phyloP scores from a whole-genome alignment of 495 filamentous ascomycete species.

The Cercophora newfieldiana region DNA sequence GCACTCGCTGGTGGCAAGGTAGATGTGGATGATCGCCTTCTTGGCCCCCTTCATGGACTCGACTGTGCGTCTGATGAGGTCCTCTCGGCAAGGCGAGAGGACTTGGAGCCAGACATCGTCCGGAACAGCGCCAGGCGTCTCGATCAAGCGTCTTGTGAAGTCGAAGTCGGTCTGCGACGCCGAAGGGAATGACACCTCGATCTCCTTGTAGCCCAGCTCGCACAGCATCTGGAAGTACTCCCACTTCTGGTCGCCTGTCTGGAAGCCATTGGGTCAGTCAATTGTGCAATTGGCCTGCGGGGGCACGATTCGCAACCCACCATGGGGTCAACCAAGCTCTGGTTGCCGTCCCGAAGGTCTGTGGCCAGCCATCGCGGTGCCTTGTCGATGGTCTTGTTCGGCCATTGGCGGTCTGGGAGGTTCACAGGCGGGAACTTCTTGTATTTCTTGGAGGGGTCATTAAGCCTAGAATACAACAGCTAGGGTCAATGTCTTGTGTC shows the following conservation, averaged over 20 bases:
- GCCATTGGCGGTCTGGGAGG: conserved; percentile 90
- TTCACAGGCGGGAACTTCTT: conserved; percentile 70
- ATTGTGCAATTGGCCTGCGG: conserved; percentile 4
- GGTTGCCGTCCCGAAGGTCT: conserved; percentile 85
- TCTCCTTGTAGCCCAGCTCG: conserved; percentile 95
- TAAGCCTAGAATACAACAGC: conserved; percentile 63
- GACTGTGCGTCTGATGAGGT: conserved; percentile 88
- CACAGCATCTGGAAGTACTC: conserved; percentile 92
- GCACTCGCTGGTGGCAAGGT: conserved; percentile 91
- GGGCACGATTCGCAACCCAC: conserved; percentile 45
- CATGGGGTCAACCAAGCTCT: conserved; percentile 87
- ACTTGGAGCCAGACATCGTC: conserved; percentile 97
- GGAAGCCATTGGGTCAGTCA: conserved; percentile 28
- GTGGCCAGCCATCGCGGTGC: conserved; percentile 84
- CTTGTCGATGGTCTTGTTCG: conserved; percentile 73
- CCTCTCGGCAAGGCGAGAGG: conserved; percentile 87
- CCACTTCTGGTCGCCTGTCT: conserved; percentile 95
- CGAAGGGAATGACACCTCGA: conserved; percentile 95
- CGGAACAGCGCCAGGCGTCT: conserved; percentile 82
- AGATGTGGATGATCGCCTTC: conserved; percentile 96
- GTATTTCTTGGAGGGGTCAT: conserved; percentile 93
- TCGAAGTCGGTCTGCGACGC: conserved; percentile 94
- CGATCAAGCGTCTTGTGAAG: conserved; percentile 85
- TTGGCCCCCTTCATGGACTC: conserved; percentile 86
- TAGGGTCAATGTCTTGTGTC: conserved; percentile 23